phyloP scores from a whole-genome alignment of 768 basidiomycete species.

The Lanmaoa rubissima region DNA sequence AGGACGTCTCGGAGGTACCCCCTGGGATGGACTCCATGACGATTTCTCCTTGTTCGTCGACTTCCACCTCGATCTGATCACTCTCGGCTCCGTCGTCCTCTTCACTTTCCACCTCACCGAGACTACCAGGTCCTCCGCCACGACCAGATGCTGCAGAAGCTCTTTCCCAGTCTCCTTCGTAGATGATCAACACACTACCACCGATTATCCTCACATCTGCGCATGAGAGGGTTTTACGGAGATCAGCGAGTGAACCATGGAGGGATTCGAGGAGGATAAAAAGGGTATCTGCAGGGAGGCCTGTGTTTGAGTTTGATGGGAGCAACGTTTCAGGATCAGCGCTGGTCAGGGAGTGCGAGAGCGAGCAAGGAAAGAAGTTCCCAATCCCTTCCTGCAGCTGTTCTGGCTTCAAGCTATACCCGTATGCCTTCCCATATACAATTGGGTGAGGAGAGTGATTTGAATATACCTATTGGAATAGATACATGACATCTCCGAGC shows the following conservation, averaged over 20 bases:
- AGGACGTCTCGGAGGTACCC: slow-evolving; percentile 17
- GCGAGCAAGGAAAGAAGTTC: slow-evolving; percentile 69
- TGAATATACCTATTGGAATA: slow-evolving; percentile 63
- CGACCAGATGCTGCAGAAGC: slow-evolving; percentile 35
- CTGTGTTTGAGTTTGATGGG: slow-evolving; percentile 29
- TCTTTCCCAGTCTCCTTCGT: slow-evolving; percentile 57
- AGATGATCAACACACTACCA: slow-evolving; percentile 76
- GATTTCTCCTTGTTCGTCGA: slow-evolving; percentile 29
- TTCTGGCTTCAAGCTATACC: slow-evolving; percentile 64
- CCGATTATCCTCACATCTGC: slow-evolving; percentile 82
- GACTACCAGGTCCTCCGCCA: slow-evolving; percentile 31
- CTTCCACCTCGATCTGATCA: slow-evolving; percentile 38
- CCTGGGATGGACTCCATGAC: slow-evolving; percentile 20
- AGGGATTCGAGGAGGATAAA: slow-evolving; percentile 58
- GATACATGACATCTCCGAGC: neutral
- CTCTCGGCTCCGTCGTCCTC: slow-evolving; percentile 40
- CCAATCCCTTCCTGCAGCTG: slow-evolving; percentile 77
- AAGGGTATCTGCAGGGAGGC: slow-evolving; percentile 56
- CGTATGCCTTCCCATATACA: slow-evolving; percentile 71
- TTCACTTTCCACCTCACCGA: slow-evolving; percentile 27
- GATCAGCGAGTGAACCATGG: slow-evolving; percentile 48
- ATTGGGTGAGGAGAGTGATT: slow-evolving; percentile 52
- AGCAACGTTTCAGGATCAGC: slow-evolving; percentile 1
- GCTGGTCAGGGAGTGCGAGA: slow-evolving; percentile 9
- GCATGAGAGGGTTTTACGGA: slow-evolving; percentile 46